phyloP scores from a whole-genome alignment of 441 rosid species.

The Adansonia grandidieri region DNA sequence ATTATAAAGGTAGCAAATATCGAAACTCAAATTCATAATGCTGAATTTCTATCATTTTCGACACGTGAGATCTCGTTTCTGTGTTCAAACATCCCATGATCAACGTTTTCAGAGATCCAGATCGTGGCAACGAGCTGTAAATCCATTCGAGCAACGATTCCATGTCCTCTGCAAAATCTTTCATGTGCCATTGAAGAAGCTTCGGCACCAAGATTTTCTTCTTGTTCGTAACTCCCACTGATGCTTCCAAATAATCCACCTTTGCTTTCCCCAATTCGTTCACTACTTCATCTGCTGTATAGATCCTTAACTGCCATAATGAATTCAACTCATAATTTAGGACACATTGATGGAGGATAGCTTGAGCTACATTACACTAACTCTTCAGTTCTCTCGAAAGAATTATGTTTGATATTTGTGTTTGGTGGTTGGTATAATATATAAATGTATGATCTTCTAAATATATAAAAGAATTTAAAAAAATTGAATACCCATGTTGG shows the following conservation, averaged over 20 bases:
- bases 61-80: constrained; percentile 50
- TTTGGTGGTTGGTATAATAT: no score
- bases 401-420: no score
- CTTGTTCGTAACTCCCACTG: constrained; percentile 78
- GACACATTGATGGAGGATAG: no score
- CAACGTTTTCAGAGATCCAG: constrained; percentile 60
- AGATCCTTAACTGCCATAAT: constrained; percentile 68
- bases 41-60: constrained; percentile 69
- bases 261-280: constrained; percentile 74
- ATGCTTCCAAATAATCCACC: constrained; percentile 78
- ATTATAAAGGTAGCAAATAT: constrained; percentile 60
- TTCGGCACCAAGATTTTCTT: constrained; percentile 78
- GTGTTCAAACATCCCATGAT: constrained; percentile 73
- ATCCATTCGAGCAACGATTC: constrained; percentile 89
- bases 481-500: no score
- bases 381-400: no score
- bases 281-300: constrained; percentile 67
- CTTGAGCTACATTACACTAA: no score
- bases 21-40: constrained; percentile 76
- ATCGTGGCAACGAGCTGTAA: constrained; percentile 75
- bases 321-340: not conserved
- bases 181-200: constrained; percentile 87
- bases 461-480: no score
- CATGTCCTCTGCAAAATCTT: constrained; percentile 85
- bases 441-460: no score